Evolutionary conservation across 352 stramenopile genomes (phyloP), one percentile per base, ranked within the genome.

Genomic region (Pythium volutum): DNA sequence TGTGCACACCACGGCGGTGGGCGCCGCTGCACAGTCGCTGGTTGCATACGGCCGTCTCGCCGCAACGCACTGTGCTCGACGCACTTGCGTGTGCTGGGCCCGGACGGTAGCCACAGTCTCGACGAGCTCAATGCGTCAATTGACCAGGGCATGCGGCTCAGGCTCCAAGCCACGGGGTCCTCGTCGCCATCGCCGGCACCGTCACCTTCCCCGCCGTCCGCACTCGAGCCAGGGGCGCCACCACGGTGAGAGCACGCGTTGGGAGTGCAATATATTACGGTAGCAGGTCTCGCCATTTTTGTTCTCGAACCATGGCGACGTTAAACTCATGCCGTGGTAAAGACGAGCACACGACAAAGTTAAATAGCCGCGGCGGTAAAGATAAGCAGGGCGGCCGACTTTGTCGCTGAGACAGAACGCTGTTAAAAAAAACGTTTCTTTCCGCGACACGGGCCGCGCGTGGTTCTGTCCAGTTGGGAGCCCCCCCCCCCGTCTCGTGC

Each of bases 1-100:
- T 72, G 65, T 29, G 65, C 59, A 9, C 59, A 68, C 49, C 65
- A 72, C 43, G 88, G 88, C 18, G 88, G 88, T 15, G 88, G 88
- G 48, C 91, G 89, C 62, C 84, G 88, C 55, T 96, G 88, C 70
- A 76, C 68, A 23, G 65, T 86, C 25, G 63, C 65, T 9, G 73
- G 64, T n/a, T 96, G 88, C 73, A 70, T 59, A 33, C 87, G 87
- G 55, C 79, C 86, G 7, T 92, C 81, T 62, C 80, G 86, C 33
- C 80, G 84, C 50, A 88, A 92, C 62, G 79, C 80, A 5, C 66
- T 91, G 53, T 95, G 86, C 77, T 93, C 86, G 25, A 81, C 79
- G 42, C 86, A 95, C 59, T 61, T 91, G 62, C 72, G 69, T 26
- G 16, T 70, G n/a, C 31, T 70, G 11, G 63, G 49, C 18, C 20